These are phyloP conservation scores for Pseudogymnoascus sp. DNA, from an alignment of 2,329 filamentous ascomycete genomes.

Conservation along the genomic window DNA sequence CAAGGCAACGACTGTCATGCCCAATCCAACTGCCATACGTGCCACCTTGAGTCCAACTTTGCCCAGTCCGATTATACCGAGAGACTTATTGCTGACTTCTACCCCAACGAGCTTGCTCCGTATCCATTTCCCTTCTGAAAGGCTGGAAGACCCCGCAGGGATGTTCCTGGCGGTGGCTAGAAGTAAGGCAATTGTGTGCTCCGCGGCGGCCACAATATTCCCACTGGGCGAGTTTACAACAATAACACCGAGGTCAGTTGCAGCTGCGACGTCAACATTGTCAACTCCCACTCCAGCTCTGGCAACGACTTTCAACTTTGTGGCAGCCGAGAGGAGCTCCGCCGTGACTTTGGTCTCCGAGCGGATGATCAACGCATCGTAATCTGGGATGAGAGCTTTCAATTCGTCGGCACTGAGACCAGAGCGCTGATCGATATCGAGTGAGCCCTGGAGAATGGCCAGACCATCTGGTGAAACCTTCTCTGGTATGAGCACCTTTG, in stretches of 20 bases:
- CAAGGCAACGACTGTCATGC: constrained; percentile 66
- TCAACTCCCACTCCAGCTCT: constrained; percentile 76
- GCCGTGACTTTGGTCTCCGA: constrained; percentile 76
- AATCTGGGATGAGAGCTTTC: constrained; percentile 56
- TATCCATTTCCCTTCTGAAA: constrained; percentile 70
- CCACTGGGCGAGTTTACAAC: constrained; percentile 74
- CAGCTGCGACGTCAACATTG: constrained; percentile 68
- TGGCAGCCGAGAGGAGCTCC: constrained; percentile 54
- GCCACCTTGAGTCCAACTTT: constrained; percentile 77
- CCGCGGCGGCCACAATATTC: constrained; percentile 72
- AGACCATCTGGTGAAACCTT: constrained; percentile 75
- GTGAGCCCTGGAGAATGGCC: constrained; percentile 54
- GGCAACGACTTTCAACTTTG: constrained; percentile 67
- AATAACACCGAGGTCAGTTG: constrained; percentile 65
- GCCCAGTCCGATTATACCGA: constrained; percentile 71
- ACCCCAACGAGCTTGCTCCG: constrained; percentile 65
- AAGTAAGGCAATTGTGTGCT: constrained; percentile 67
- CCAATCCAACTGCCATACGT: constrained; percentile 66
- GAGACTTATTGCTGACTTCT: constrained; percentile 67
- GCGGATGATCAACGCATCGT: constrained; percentile 70
- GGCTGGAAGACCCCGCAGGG: constrained; percentile 57
- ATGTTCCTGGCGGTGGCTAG: constrained; percentile 68
- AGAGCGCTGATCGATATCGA: constrained; percentile 61
- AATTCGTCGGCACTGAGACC: constrained; percentile 56
- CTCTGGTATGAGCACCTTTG: constrained; percentile 61